These are phyloP conservation scores for Trichoderma koningiopsis DNA, from an alignment of 2,329 filamentous ascomycete species.

Conservation along the genomic window DNA sequence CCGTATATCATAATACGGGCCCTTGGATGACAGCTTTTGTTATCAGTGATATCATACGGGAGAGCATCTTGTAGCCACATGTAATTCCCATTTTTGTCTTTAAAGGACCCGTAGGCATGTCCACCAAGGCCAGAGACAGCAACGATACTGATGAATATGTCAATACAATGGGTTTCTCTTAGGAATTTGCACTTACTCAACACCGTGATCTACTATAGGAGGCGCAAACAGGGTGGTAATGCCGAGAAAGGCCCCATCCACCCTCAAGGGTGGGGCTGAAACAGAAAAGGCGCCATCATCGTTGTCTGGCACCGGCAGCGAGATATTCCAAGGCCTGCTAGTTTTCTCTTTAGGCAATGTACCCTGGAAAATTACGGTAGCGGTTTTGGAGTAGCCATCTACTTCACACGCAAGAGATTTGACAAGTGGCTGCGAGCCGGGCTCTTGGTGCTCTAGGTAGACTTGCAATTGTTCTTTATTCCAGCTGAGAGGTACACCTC, in stretches of 20 bases:
- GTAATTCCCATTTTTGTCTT: neutral
- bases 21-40: neutral
- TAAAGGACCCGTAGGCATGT: neutral
- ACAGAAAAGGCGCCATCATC: too few relatives aligned
- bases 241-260: neutral
- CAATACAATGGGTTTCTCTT: neutral
- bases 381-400: neutral
- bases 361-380: neutral
- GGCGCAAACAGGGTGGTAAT: conserved; percentile 1
- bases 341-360: neutral
- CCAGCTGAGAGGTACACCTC: neutral
- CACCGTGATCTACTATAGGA: neutral
- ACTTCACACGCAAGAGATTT: neutral
- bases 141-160: neutral
- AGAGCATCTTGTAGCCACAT: conserved; percentile 5
- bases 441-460: neutral
- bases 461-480: neutral
- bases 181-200: neutral
- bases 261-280: neutral
- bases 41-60: neutral
- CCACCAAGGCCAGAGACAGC: neutral
- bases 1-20: conserved; percentile 14
- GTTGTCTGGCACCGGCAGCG: neutral
- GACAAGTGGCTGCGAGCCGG: neutral
- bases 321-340: neutral